Conservation (phyloP, 2,329 filamentous ascomycete species). For the Metarhizium humberi region DNA sequence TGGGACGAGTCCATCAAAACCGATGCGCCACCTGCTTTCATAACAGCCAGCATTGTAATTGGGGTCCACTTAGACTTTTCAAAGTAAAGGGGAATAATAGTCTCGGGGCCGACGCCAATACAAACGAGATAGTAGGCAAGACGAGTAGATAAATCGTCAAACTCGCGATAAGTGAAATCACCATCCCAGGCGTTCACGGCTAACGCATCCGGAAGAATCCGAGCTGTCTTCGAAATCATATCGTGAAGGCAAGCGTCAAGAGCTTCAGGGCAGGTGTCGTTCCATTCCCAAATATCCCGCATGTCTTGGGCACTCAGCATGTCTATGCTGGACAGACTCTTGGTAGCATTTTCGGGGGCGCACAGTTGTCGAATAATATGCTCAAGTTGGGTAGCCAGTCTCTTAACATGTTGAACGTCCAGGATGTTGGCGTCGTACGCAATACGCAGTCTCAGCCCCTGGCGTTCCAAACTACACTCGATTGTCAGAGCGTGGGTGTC, state of each 20-base stretch:
- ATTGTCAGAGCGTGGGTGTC: conserved; percentile 1
- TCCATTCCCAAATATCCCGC: conserved; percentile 8
- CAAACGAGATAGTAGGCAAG: conserved; percentile 7
- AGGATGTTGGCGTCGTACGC: conserved; percentile 1
- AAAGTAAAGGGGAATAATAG: conserved; percentile 3
- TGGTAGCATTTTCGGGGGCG: background rate
- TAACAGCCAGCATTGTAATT: conserved; percentile 2
- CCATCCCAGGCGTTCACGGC: conserved; percentile 23
- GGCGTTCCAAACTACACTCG: background rate
- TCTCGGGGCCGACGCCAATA: conserved; percentile 2
- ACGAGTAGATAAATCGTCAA: conserved; percentile 10
- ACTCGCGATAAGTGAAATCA: conserved; percentile 27
- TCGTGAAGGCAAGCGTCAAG: conserved; percentile 4
- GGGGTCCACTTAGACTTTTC: conserved; percentile 7
- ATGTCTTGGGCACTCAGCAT: conserved; percentile 2
- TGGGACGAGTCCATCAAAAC: conserved; percentile 9
- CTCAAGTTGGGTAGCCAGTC: background rate
- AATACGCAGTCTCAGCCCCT: background rate
- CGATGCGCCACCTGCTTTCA: conserved; percentile 4
- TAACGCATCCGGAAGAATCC: conserved; percentile 1
- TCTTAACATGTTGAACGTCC: background rate
- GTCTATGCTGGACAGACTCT: background rate
- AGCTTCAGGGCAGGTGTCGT: background rate
- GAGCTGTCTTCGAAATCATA: background rate
- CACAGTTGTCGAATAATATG: conserved; percentile 3